These are phyloP conservation scores for Vanrija sp. DNA, from an alignment of 1,284 basidiomycete species.

Conservation along the genomic window DNA sequence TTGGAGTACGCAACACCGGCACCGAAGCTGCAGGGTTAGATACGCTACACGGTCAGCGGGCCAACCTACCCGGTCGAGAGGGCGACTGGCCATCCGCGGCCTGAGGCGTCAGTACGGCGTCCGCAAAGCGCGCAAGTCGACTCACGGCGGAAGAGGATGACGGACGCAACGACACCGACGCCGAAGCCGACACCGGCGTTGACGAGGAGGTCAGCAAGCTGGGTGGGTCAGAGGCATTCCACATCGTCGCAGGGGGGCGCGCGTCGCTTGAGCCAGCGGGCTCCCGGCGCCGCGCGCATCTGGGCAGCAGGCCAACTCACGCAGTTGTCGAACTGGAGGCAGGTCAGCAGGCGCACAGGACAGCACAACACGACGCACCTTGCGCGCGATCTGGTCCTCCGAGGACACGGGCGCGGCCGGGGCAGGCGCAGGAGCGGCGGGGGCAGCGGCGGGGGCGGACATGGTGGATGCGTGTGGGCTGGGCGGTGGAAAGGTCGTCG, in stretches of 20 bases:
- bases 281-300: no score
- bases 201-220: slow-evolving; percentile 54
- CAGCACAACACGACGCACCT: slow-evolving; percentile 56
- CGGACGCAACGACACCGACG: slow-evolving; percentile 88
- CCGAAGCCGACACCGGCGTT: slow-evolving; percentile 89
- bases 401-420: slow-evolving; percentile 63
- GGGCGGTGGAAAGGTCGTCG: not conserved
- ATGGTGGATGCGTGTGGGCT: not conserved
- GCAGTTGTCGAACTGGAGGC: slow-evolving; percentile 78
- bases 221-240: slow-evolving; percentile 5
- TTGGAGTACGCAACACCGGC: slow-evolving; percentile 72
- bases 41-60: slow-evolving; percentile 48
- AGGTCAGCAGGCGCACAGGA: not conserved
- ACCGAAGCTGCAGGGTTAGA: slow-evolving; percentile 43
- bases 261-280: no score
- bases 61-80: slow-evolving; percentile 74
- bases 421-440: slow-evolving; percentile 21
- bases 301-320: slow-evolving; percentile 55
- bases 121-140: slow-evolving; percentile 24
- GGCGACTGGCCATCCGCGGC: slow-evolving; percentile 94
- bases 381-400: slow-evolving; percentile 80
- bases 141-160: slow-evolving; percentile 91
- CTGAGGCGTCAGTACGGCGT: slow-evolving; percentile 52
- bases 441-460: slow-evolving; percentile 19
- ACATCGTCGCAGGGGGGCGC: no score